Evolutionary conservation across 441 rosid species (phyloP).

Genomic region (Adansonia gregorii): DNA sequence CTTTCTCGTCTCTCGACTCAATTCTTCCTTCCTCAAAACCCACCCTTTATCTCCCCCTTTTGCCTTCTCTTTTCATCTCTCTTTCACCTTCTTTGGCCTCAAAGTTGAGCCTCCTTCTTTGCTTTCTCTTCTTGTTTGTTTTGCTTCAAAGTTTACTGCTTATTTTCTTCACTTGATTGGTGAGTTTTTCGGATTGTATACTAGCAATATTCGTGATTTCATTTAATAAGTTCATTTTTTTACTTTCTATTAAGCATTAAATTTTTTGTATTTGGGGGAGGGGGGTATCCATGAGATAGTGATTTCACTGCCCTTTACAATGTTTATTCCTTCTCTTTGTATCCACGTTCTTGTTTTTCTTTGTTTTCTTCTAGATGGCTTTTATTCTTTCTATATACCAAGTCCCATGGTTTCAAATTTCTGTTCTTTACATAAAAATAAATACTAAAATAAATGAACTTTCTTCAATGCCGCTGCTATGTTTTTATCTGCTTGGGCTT

Average conservation of each 20-base stretch:
- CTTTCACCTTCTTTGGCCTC: constrained; percentile 26
- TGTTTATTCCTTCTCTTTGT: constrained; percentile 89
- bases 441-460: neutral
- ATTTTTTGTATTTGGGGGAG: constrained; percentile 27
- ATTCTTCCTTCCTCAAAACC: constrained; percentile 24
- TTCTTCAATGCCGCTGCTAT: constrained; percentile 36
- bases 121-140: neutral
- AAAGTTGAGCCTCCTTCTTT: constrained; percentile 6
- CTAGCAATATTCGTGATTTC: constrained; percentile 24
- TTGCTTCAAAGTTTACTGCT: constrained; percentile 25
- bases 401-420: constrained; percentile 36
- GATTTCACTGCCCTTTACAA: constrained; percentile 89
- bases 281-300: constrained; percentile 52
- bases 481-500: constrained; percentile 66
- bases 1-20: constrained; percentile 19
- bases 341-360: constrained; percentile 48
- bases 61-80: constrained; percentile 23
- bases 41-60: constrained; percentile 33
- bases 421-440: constrained; percentile 25
- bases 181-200: constrained; percentile 30
- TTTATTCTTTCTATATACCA: constrained; percentile 35
- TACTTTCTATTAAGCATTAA: constrained; percentile 27
- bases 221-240: constrained; percentile 26
- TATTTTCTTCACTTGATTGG: constrained; percentile 19
- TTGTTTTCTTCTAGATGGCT: constrained; percentile 54